Evolutionary conservation across 257 asterid genomes (phyloP), one percentile per base, ranked within the genome.

Genomic region (Striga asiatica): DNA sequence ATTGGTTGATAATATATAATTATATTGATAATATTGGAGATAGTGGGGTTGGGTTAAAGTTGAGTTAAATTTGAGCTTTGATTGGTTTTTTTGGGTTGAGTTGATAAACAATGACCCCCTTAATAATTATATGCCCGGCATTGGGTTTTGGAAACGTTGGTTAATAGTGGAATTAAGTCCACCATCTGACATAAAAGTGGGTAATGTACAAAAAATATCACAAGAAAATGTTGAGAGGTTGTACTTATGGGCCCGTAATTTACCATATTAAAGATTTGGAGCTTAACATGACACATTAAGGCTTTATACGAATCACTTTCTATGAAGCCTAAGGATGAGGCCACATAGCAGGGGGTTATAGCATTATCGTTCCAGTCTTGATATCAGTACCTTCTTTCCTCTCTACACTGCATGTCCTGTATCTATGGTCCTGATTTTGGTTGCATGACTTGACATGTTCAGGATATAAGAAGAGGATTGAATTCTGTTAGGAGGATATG

Each of bases 381-480:
- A 11, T 53, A 25, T 52, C 50, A 8, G 37, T 38, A 34, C 51
- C 32, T 39, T 35, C 4, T 23, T 57, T 23, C 45, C 43, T 68
- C 38, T 52, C 34, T 17, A 17, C 27, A 3, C 28, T 19, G 18
- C 35, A 39, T 31, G 12, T 28, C 60, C 50, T 56, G 23, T 64
- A 32, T 24, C 55, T 21, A 12, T 19, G 35, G 10, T 35, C 34
- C 61, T 51, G 32, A 43, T 42, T 57, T 58, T 56, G 3, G 23
- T 66, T 24, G 60, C 56, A 16, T 43, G 25, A 18, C 63, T 42
- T 29, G 21, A 68, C 54, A 29, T 67, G 61, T 53, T 60, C 79
- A 92, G 98, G 98, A 92, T 72, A 92, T 92, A 56, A 80, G 98
- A 72, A 80, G 97, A 83, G 98, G 98, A 31, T 74, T 92, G 66